Base-by-base conservation (phyloP, 441 rosid genomes). In the Corymbia calophylla region DNA sequence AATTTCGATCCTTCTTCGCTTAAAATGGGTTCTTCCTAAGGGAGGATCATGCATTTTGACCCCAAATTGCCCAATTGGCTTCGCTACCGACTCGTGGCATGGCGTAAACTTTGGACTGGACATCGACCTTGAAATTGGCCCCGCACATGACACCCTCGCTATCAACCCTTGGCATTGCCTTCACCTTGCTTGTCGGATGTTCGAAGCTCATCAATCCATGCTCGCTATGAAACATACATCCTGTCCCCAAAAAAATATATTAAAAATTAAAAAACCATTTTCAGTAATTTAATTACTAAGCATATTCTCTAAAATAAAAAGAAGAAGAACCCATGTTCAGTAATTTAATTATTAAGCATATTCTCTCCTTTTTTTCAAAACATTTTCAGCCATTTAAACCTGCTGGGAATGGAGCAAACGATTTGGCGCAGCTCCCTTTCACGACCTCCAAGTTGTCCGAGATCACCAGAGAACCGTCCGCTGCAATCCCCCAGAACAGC, bases 11-110 rank as follows among this genome's bases (percentile, higher is more conserved):
- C 1, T 39, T 39, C 48, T 39, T 77, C 7, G 51, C 18, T 39
- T 23, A 73, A 73, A 21, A 10, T 58, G 14, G 31, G 11, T 39
- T 16, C 5, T 23, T 12, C 84, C 84, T 23, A 6, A 13, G 18
- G 39, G 16, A 19, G 10, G 5, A 31, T 66, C 35, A 6, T 23
- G 51, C n/a, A 44, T 77, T 77, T 77, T 77, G 84, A 14, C 84
- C 84, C 84, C 84, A 77, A 77, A 77, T 31, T 11, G 92, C 90
- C 93, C 91, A 91, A 49, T 90, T 70, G 5, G 91, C 82, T 29
- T 91, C 94, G 62, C 95, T 93, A 18, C 92, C 94, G 1, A 91
- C 90, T 53, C 95, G 93, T 9, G 93, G 93, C 90, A 92, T 93
- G 91, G 90, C 91, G 32, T 56, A 91, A 87, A 93, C 77, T 87